A percentile compares a stretch with the other conserved stretches of the same genome.
These are phyloP conservation scores for Albizia julibrissin DNA, from an alignment of 306 rosid species.

Conservation along the genomic window DNA sequence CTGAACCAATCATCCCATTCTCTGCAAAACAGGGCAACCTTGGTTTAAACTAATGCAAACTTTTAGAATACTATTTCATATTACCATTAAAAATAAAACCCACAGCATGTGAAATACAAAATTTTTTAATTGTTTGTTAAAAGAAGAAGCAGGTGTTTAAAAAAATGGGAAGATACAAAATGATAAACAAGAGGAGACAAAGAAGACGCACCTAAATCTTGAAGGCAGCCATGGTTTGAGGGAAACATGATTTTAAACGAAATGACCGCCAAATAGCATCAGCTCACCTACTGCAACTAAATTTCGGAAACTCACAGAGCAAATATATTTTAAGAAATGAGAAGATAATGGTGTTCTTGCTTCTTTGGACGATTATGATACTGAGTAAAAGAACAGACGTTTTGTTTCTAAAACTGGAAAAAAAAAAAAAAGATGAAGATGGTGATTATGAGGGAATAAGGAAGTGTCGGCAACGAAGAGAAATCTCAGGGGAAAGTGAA, in stretches of 20 bases:
- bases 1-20: conserved; percentile 37
- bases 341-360: neutral
- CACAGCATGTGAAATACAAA: conserved; percentile 13
- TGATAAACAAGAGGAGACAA: conserved; percentile 54
- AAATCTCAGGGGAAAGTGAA: conserved; percentile 40
- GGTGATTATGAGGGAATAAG: conserved; percentile 31
- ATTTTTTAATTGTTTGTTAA: neutral
- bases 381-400: conserved; percentile 11
- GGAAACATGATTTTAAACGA: conserved; percentile 39
- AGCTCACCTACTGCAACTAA: conserved; percentile 58
- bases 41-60: conserved; percentile 37
- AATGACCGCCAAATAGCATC: conserved; percentile 40
- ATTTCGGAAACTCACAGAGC: conserved; percentile 26
- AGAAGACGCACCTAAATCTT: conserved; percentile 54
- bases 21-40: conserved; percentile 46
- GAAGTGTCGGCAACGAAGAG: conserved; percentile 55
- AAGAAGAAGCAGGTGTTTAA: conserved; percentile 9
- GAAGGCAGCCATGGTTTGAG: conserved; percentile 38
- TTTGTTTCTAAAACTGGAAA: neutral
- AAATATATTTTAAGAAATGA: neutral
- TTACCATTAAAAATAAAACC: conserved; percentile 12
- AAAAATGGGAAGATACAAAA: conserved; percentile 13
- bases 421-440: neutral
- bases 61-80: neutral
- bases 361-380: neutral